These are phyloP conservation scores for Malus hybrid DNA, from an alignment of 331 rosid genomes.

Conservation along the genomic window DNA sequence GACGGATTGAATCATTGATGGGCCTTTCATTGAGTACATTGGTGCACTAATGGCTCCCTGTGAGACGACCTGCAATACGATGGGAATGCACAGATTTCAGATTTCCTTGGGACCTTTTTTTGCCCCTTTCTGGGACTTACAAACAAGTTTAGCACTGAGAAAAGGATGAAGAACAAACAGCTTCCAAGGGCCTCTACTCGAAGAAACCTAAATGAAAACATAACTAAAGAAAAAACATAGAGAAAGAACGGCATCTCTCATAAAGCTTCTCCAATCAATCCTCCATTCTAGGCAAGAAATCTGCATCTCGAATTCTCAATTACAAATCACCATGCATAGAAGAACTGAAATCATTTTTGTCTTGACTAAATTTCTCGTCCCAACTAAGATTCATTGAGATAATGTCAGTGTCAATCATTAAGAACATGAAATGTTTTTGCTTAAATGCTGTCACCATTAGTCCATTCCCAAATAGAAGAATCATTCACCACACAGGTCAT, in stretches of 20 bases:
- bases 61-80: constrained; percentile 69
- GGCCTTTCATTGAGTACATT: constrained; percentile 84
- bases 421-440: too few relatives aligned
- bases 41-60: constrained; percentile 96
- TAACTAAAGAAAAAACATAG: background rate
- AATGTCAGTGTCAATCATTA: background rate
- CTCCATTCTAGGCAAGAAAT: background rate
- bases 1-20: constrained; percentile 76
- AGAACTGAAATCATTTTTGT: background rate
- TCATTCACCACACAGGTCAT: background rate
- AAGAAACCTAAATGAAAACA: background rate
- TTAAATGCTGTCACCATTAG: too few relatives aligned
- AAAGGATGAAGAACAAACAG: background rate
- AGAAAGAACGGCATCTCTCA: background rate
- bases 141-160: background rate
- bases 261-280: background rate
- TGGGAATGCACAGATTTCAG: background rate
- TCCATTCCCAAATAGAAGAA: too few relatives aligned
- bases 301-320: background rate
- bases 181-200: background rate
- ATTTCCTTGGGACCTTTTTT: background rate
- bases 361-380: background rate
- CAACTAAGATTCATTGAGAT: background rate
- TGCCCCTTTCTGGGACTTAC: background rate
- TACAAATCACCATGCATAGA: background rate